These are phyloP conservation scores for Ambrosia artemisiifolia DNA, from an alignment of 129 eudicot species.

Conservation along the genomic window DNA sequence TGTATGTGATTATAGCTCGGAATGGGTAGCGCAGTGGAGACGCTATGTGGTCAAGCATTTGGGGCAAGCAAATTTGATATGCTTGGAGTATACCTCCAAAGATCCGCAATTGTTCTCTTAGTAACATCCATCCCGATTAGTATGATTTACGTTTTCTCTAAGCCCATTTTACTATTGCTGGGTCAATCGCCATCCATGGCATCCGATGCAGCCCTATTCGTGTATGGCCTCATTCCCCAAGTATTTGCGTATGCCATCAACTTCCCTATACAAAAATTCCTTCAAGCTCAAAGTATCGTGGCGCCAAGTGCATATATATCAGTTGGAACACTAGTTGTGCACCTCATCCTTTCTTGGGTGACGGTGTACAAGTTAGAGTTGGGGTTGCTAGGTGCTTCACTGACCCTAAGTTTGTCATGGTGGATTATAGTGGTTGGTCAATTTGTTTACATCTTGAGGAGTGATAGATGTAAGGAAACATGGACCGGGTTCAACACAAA, in stretches of 20 bases:
- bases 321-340: slow-evolving; percentile 50
- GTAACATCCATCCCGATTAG: slow-evolving; percentile 51
- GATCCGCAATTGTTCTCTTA: slow-evolving; percentile 58
- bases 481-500: slow-evolving; percentile 61
- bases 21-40: slow-evolving; percentile 89
- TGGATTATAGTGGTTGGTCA: slow-evolving; percentile 72
- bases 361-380: slow-evolving; percentile 56
- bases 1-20: slow-evolving; percentile 54
- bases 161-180: slow-evolving; percentile 41
- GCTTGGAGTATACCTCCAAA: slow-evolving; percentile 79
- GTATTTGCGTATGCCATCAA: slow-evolving; percentile 70
- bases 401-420: slow-evolving; percentile 72
- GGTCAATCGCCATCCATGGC: slow-evolving; percentile 58
- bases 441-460: slow-evolving; percentile 45
- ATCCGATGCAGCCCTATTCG: slow-evolving; percentile 53
- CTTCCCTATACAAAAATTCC: slow-evolving; percentile 75
- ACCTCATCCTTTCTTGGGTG: slow-evolving; percentile 50
- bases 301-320: slow-evolving; percentile 67
- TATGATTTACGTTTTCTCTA: slow-evolving; percentile 46
- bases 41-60: slow-evolving; percentile 79
- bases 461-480: slow-evolving; percentile 55
- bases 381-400: slow-evolving; percentile 66
- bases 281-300: slow-evolving; percentile 75
- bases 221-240: slow-evolving; percentile 78
- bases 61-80: slow-evolving; percentile 64